A percentile compares a stretch with the other conserved stretches of the same genome.
Evolutionary conservation across 1,139 yeast genomes (phyloP).

Genomic region (Saccharomyces hybrid): DNA sequence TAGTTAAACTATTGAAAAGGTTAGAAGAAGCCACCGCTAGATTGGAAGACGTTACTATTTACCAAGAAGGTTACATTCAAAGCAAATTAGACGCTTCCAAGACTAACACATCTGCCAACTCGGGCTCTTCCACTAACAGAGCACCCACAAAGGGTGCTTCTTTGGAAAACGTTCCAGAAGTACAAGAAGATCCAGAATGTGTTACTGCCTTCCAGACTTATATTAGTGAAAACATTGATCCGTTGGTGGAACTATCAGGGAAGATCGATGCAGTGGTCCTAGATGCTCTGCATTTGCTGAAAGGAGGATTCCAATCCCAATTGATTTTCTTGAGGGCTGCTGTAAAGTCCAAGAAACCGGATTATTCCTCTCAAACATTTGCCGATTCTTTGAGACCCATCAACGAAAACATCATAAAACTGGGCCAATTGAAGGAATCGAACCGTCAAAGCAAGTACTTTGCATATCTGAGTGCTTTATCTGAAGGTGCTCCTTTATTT

Average conservation of each 20-base stretch:
- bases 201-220: conserved; percentile 51
- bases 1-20: conserved; percentile 73
- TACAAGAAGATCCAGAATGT: conserved; percentile 36
- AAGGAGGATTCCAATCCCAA: conserved; percentile 56
- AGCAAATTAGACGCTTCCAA: conserved; percentile 19
- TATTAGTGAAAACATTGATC: conserved; percentile 46
- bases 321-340: conserved; percentile 53
- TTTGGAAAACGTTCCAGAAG: conserved; percentile 20
- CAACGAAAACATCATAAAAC: conserved; percentile 50
- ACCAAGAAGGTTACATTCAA: conserved; percentile 48
- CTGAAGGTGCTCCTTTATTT: conserved; percentile 83
- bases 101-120: conserved; percentile 5
- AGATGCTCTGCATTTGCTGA: conserved; percentile 50
- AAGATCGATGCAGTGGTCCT: conserved; percentile 57
- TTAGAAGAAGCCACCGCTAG: conserved; percentile 94
- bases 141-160: conserved; percentile 17
- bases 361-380: conserved; percentile 45
- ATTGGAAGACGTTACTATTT: conserved; percentile 78
- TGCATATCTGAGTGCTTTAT: conserved; percentile 72
- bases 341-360: conserved; percentile 57
- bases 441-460: conserved; percentile 59
- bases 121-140: conserved; percentile 11
- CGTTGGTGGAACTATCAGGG: conserved; percentile 52
- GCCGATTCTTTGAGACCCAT: conserved; percentile 60
- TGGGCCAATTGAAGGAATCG: conserved; percentile 61